phyloP scores from a whole-genome alignment of 2,329 filamentous ascomycete species.

The Aspergillus hortae region DNA sequence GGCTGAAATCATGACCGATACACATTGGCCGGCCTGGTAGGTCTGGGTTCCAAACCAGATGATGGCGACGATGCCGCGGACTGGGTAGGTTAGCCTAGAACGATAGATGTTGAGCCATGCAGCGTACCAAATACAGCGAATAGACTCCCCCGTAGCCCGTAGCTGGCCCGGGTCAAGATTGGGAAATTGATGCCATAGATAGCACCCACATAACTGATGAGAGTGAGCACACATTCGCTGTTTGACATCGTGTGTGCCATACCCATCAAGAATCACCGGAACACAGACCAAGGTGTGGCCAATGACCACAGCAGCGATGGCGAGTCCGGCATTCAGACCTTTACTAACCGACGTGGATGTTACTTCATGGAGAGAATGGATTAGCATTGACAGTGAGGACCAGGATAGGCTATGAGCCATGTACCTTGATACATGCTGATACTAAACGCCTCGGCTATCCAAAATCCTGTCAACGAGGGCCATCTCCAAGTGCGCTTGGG shows the following conservation, averaged over 20 bases:
- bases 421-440: slow-evolving; percentile 15
- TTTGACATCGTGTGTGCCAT: background rate
- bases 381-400: background rate
- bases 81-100: background rate
- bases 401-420: background rate
- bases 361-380: background rate
- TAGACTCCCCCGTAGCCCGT: slow-evolving; percentile 12
- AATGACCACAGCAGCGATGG: slow-evolving; percentile 9
- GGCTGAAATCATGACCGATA: slow-evolving; percentile 10
- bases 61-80: slow-evolving; percentile 11
- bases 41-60: slow-evolving; percentile 14
- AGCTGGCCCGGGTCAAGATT: slow-evolving; percentile 11
- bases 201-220: slow-evolving; percentile 9
- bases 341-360: slow-evolving; percentile 11
- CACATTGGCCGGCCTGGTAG: slow-evolving; percentile 10
- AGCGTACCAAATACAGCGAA: slow-evolving; percentile 11
- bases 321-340: slow-evolving; percentile 10
- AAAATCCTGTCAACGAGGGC: slow-evolving; percentile 10
- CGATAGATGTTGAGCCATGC: background rate
- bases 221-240: background rate
- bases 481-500: slow-evolving; percentile 11
- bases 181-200: slow-evolving; percentile 15
- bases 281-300: slow-evolving; percentile 11
- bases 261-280: slow-evolving; percentile 11
- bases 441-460: slow-evolving; percentile 13